These are phyloP conservation scores for Fragaria ananassa DNA, from an alignment of 306 rosid species.

Conservation along the genomic window DNA sequence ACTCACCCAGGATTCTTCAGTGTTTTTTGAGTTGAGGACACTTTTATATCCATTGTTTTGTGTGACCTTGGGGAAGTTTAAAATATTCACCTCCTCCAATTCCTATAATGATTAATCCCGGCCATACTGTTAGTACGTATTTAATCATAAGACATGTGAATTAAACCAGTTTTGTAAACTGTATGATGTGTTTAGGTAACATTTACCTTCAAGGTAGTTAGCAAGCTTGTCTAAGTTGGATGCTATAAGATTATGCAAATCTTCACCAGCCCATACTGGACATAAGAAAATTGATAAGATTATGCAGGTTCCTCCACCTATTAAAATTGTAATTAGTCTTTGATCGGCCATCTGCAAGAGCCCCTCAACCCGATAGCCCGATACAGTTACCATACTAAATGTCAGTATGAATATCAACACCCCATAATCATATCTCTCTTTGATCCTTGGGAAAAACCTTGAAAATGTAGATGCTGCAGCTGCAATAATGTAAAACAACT, in stretches of 20 bases:
- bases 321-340: constrained; percentile 58
- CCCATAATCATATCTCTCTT: constrained; percentile 85
- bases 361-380: constrained; percentile 57
- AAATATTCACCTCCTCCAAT: constrained; percentile 65
- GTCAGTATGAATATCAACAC: constrained; percentile 77
- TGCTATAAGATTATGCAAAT: constrained; percentile 67
- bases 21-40: constrained; percentile 65
- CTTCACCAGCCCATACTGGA: constrained; percentile 96
- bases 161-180: neutral
- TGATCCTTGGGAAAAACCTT: constrained; percentile 70
- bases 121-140: neutral
- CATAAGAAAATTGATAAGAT: constrained; percentile 50
- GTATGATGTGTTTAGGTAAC: neutral
- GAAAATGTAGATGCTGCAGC: constrained; percentile 68
- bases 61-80: constrained; percentile 11
- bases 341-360: constrained; percentile 55
- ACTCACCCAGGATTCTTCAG: constrained; percentile 67
- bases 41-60: constrained; percentile 50
- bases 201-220: constrained; percentile 58
- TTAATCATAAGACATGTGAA: neutral
- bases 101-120: constrained; percentile 37
- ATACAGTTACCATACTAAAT: constrained; percentile 71
- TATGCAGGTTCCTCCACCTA: constrained; percentile 70
- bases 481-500: constrained; percentile 31
- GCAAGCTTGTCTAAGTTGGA: constrained; percentile 75